Percentiles rank a stretch among this genome's conserved stretches.
Evolutionary conservation across 176 grass and related monocot genomes (phyloP).

Genomic region (sorghum (Sorghum bicolor)): Sorghum_bicolor_NCBIv3 NC_012871.2:59247501-59248000

Average conservation of each 20-base stretch:
- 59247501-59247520: neutral
- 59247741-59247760: neutral
- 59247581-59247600: conserved; percentile 81
- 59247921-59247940: conserved; percentile 42
- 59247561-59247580: conserved; percentile 58
- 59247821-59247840: conserved; percentile 29
- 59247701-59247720: no score
- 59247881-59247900: no score
- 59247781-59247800: conserved; percentile 27
- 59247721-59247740: neutral
- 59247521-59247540: no score
- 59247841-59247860: conserved; percentile 41
- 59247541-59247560: neutral
- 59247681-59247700: neutral
- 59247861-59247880: conserved; percentile 43
- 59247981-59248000: conserved; percentile 25
- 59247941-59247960: conserved; percentile 36
- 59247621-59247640: conserved; percentile 97
- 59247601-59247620: conserved; percentile 98
- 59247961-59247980: conserved; percentile 53
- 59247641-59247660: conserved; percentile 12
- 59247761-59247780: neutral
- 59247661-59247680: neutral
- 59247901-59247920: conserved; percentile 15
- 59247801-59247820: neutral